phyloP scores from a whole-genome alignment of 2,329 filamentous ascomycete genomes.

The Cytospora piceicola region DNA sequence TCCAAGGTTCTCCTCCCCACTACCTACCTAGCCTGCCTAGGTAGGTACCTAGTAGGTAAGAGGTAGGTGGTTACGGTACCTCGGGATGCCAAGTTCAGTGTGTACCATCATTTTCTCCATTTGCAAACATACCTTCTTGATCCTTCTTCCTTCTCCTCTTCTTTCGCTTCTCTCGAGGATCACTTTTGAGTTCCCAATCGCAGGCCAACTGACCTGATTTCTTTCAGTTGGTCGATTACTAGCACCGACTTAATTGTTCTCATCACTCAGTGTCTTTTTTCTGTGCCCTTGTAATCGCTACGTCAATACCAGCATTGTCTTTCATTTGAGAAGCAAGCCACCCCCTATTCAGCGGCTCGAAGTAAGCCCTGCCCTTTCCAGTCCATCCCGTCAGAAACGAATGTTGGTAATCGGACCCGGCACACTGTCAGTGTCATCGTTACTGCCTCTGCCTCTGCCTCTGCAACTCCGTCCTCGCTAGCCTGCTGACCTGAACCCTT shows the following conservation, averaged over 20 bases:
- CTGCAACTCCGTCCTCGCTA: not conserved
- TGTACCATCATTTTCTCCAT: slow-evolving; percentile 12
- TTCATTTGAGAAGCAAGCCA: not conserved
- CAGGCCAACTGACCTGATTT: not conserved
- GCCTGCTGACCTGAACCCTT: not conserved
- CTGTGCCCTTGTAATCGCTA: not conserved
- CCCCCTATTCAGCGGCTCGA: not conserved
- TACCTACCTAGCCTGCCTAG: no score
- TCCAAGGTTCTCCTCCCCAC: no score
- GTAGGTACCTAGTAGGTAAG: not conserved
- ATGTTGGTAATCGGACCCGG: not conserved
- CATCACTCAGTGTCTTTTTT: not conserved
- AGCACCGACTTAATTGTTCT: not conserved
- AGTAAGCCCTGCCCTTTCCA: not conserved
- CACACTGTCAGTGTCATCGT: not conserved
- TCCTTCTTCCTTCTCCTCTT: slow-evolving; percentile 9
- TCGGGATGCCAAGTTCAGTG: not conserved
- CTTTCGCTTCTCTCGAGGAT: not conserved
- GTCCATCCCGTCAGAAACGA: not conserved
- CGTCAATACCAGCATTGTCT: not conserved
- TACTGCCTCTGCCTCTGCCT: not conserved
- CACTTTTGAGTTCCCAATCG: not conserved
- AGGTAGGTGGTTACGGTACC: not conserved
- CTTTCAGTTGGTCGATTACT: not conserved
- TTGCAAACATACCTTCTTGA: slow-evolving; percentile 17